Percentiles rank a stretch among this genome's conserved stretches.
phyloP scores from a whole-genome alignment of 208 protist species.

The Kentomonas sorsogonicus region DNA sequence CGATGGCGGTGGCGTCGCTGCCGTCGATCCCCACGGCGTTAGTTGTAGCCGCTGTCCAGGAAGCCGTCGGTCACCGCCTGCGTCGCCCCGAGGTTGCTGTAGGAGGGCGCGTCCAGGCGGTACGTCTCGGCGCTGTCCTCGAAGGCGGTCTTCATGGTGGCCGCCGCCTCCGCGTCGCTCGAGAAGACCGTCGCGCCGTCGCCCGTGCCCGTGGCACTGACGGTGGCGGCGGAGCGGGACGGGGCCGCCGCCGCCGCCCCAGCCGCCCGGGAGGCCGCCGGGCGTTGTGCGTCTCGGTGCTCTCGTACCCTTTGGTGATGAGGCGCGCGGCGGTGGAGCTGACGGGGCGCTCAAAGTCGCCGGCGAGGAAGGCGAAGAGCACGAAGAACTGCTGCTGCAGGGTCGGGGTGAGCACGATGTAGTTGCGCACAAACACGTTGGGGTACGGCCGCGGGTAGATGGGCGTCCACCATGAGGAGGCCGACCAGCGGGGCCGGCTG shows the following conservation, averaged over 20 bases:
- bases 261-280: too few species aligned
- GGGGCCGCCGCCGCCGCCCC: too few species aligned
- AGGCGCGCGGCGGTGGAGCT: slow-evolving; percentile 2
- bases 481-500: not conserved
- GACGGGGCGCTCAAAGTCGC: not conserved
- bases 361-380: slow-evolving; percentile 17
- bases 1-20: not conserved
- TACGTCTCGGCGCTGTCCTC: slow-evolving; percentile 11
- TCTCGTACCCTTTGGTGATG: slow-evolving; percentile 9
- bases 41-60: slow-evolving; percentile 6
- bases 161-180: not conserved
- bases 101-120: slow-evolving; percentile 6
- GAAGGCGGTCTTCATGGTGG: too few species aligned
- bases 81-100: not conserved
- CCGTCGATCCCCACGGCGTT: slow-evolving; percentile 17
- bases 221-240: too few species aligned
- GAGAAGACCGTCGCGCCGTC: too few species aligned
- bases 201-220: too few species aligned
- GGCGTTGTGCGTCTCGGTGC: too few species aligned
- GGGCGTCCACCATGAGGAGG: slow-evolving; percentile 21
- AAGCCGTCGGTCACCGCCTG: slow-evolving; percentile 1
- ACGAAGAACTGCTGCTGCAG: slow-evolving; percentile 53
- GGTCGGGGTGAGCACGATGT: slow-evolving; percentile 31
- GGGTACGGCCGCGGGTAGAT: slow-evolving; percentile 10
- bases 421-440: slow-evolving; percentile 7